Conservation (phyloP, 2,329 filamentous ascomycete species). For the Neonectria punicea region DNA sequence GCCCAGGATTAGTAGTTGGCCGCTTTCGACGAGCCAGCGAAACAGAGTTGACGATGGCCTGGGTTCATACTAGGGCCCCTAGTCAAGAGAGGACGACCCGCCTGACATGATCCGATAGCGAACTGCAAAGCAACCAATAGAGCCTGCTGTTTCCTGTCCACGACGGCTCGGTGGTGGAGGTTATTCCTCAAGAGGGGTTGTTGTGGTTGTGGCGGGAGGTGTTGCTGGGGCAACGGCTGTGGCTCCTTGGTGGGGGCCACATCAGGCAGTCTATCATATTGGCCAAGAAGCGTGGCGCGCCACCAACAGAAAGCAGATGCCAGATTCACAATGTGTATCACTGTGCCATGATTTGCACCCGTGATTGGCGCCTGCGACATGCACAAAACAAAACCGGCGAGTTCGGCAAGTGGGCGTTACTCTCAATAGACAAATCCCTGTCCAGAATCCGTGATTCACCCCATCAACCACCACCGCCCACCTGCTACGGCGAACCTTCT, state of each 20-base stretch:
- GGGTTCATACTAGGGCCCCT: slow-evolving; percentile 9
- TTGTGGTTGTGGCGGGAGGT: slow-evolving; percentile 8
- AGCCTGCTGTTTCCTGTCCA: neutral
- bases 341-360: neutral
- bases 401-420: neutral
- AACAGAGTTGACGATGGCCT: slow-evolving; percentile 15
- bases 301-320: slow-evolving; percentile 7
- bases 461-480: slow-evolving; percentile 13
- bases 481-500: neutral
- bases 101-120: slow-evolving; percentile 15
- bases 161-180: neutral
- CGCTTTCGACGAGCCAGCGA: slow-evolving; percentile 6
- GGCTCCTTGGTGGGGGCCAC: neutral
- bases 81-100: slow-evolving; percentile 12
- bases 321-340: neutral
- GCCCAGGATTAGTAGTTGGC: slow-evolving; percentile 6
- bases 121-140: slow-evolving; percentile 1
- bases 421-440: neutral
- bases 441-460: slow-evolving; percentile 7
- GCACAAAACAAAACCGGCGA: neutral
- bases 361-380: neutral
- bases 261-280: neutral
- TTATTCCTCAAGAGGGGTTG: slow-evolving; percentile 5
- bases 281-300: neutral
- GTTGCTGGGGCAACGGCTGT: slow-evolving; percentile 12